A percentile compares a stretch with the other conserved stretches of the same genome.
phyloP scores from a whole-genome alignment of 176 grass and related monocot species.

The Phragmites australis region DNA sequence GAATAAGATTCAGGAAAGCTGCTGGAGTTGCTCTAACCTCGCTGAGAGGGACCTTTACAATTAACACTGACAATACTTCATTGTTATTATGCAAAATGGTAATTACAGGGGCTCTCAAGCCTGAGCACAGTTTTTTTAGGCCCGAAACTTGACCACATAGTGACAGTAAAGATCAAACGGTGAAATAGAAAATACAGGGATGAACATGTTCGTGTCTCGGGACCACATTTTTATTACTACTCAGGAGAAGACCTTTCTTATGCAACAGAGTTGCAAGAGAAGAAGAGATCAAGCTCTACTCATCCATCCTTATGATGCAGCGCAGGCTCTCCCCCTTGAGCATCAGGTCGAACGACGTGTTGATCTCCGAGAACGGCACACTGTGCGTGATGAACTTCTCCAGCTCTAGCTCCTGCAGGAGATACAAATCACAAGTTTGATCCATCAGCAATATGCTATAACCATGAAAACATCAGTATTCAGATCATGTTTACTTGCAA shows the following conservation, averaged over 20 bases:
- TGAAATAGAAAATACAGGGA: neutral
- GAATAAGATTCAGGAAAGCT: no score
- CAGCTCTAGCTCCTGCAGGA: constrained; percentile 67
- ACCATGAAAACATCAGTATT: neutral
- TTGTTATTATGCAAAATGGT: constrained; percentile 24
- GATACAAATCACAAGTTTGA: neutral
- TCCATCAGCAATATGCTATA: neutral
- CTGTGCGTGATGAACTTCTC: constrained; percentile 97
- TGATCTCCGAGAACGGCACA: constrained; percentile 84
- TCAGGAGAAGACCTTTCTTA: neutral
- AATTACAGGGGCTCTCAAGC: constrained; percentile 36
- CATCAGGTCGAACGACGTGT: constrained; percentile 91
- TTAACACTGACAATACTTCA: neutral
- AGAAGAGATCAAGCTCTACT: constrained; percentile 27
- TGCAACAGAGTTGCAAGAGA: neutral
- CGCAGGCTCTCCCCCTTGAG: constrained; percentile 74
- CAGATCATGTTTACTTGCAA: neutral
- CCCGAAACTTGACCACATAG: neutral
- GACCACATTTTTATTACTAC: constrained; percentile 17
- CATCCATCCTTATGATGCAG: constrained; percentile 84
- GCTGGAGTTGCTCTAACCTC: no score
- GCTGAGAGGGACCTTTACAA: no score
- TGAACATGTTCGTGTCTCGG: neutral
- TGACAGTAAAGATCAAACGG: neutral
- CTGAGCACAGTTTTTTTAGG: neutral